Percentiles rank a stretch among this genome's conserved stretches.
Evolutionary conservation across 345 rosid genomes (phyloP).

Genomic region (Rhodamnia rubescens): DNA sequence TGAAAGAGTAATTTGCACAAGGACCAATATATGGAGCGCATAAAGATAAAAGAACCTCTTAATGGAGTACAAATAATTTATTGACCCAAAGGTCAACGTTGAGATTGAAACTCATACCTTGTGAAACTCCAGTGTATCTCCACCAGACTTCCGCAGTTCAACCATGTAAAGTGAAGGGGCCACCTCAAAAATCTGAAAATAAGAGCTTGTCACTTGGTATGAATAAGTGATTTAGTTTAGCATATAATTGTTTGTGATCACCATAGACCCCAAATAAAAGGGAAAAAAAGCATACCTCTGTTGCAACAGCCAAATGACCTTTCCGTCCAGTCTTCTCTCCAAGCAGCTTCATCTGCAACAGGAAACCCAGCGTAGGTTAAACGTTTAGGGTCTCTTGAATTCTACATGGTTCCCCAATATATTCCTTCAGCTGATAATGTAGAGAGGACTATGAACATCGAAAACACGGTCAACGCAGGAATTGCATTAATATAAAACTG

Average conservation of each 20-base stretch:
- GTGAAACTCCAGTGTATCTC: conserved; percentile 97
- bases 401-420: background rate
- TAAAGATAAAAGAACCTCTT: background rate
- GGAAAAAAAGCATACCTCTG: conserved; percentile 44
- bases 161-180: conserved; percentile 98
- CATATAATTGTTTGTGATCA: background rate
- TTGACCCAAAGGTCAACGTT: background rate
- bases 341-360: conserved; percentile 55
- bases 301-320: conserved; percentile 91
- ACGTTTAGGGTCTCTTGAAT: background rate
- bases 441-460: background rate
- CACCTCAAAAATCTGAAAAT: conserved; percentile 72
- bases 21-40: background rate
- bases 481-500: background rate
- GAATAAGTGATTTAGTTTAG: background rate
- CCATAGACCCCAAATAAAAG: background rate
- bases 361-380: background rate
- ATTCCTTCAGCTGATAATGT: background rate
- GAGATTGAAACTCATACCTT: conserved; percentile 32
- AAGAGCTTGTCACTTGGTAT: background rate
- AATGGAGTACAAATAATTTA: background rate
- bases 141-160: conserved; percentile 86
- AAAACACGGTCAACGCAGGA: background rate
- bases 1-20: background rate
- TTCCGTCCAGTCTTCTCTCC: conserved; percentile 98